Evolutionary conservation across 768 basidiomycete species (phyloP).

Genomic region (Hemileccinum impolitum): DNA sequence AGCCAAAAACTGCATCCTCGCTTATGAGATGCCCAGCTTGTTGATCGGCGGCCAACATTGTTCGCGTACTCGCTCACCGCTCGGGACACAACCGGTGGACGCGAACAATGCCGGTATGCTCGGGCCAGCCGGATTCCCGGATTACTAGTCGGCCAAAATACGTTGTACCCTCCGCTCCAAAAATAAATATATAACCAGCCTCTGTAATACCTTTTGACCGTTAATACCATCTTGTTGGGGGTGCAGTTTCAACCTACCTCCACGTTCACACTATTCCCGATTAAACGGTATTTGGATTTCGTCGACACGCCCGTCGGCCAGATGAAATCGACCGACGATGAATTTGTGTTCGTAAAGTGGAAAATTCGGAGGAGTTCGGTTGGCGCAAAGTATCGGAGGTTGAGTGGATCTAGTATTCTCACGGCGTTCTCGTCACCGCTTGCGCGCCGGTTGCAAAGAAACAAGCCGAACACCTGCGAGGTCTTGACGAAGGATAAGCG

Average conservation of each 20-base stretch:
- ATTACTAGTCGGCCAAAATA: no score
- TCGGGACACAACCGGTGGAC: no score
- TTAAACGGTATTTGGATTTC: conserved; percentile 71
- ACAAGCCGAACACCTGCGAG: conserved; percentile 51
- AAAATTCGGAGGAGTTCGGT: conserved; percentile 68
- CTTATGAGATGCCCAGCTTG: no score
- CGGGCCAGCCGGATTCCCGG: no score
- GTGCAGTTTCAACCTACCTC: conserved; percentile 36
- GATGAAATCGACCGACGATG: conserved; percentile 33
- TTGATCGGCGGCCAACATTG: no score
- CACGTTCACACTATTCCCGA: conserved; percentile 84
- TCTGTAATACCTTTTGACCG: conserved; percentile 39
- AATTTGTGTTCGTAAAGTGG: conserved; percentile 39
- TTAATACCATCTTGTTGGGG: not conserved
- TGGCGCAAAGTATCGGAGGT: conserved; percentile 73
- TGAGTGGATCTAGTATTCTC: conserved; percentile 53
- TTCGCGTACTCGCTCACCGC: no score
- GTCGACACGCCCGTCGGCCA: conserved; percentile 62
- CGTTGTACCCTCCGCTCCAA: not conserved
- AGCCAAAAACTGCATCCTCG: no score
- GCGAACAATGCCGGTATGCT: no score
- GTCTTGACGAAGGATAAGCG: conserved; percentile 44
- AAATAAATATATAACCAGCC: conserved; percentile 59
- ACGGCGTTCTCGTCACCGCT: conserved; percentile 43
- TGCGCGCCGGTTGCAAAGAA: conserved; percentile 45